Conservation (phyloP, 2,329 filamentous ascomycete species). For the Mycocentrospora acerina region DNA sequence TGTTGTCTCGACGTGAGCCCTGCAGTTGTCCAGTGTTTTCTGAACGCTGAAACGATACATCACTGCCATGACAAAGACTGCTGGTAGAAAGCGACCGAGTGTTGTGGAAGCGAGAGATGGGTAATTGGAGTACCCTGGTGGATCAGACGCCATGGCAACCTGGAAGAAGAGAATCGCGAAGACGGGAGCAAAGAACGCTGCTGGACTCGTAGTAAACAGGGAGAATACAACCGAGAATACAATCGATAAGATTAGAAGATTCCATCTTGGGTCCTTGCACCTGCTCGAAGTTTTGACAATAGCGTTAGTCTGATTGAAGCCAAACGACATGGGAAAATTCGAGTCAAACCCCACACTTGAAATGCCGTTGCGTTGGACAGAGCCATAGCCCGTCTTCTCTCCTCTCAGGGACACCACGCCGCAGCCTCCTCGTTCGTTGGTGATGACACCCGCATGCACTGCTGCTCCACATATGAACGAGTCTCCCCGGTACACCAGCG, state of each 20-base stretch:
- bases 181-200: conserved; percentile 31
- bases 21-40: conserved; percentile 29
- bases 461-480: conserved; percentile 42
- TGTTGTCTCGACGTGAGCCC: conserved; percentile 40
- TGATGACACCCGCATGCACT: conserved; percentile 37
- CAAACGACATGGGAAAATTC: conserved; percentile 38
- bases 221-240: conserved; percentile 35
- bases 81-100: conserved; percentile 37
- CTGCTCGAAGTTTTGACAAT: conserved; percentile 15
- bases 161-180: conserved; percentile 39
- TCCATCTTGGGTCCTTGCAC: conserved; percentile 39
- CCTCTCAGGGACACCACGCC: conserved; percentile 33
- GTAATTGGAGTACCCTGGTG: conserved; percentile 32
- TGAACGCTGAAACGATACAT: conserved; percentile 33
- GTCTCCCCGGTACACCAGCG: conserved; percentile 36
- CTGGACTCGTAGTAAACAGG: conserved; percentile 32
- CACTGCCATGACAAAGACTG: conserved; percentile 30
- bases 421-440: conserved; percentile 34
- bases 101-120: conserved; percentile 33
- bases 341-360: conserved; percentile 35
- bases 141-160: conserved; percentile 40
- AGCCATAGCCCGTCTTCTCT: conserved; percentile 23
- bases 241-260: conserved; percentile 34
- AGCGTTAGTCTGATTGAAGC: conserved; percentile 21
- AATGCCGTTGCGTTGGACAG: conserved; percentile 32